These are phyloP conservation scores for Sechiopsis laciniata DNA, from an alignment of 306 rosid genomes.

Conservation along the genomic window DNA sequence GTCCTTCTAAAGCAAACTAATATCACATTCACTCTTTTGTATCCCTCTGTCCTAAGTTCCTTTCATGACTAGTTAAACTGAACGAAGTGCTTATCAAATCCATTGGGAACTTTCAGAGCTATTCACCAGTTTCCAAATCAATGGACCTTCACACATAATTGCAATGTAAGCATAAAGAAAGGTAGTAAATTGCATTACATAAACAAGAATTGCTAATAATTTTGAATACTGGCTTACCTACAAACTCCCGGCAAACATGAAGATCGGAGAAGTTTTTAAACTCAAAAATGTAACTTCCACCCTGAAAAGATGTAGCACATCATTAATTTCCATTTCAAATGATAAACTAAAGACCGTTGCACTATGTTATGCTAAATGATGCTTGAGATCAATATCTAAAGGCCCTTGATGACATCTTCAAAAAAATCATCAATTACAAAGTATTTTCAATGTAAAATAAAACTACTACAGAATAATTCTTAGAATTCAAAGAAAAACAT, in stretches of 20 bases:
- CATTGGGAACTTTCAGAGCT: background rate
- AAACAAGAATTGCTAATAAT: conserved; percentile 15
- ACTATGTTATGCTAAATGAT: background rate
- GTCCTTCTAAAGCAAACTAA: conserved; percentile 2
- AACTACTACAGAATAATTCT: background rate
- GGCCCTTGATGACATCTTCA: conserved; percentile 1
- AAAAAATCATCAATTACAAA: background rate
- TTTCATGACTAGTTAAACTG: background rate
- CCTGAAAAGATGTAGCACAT: conserved; percentile 31
- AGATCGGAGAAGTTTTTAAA: conserved; percentile 72
- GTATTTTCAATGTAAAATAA: background rate
- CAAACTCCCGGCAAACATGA: conserved; percentile 68
- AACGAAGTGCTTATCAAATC: background rate
- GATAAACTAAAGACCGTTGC: background rate
- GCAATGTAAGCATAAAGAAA: background rate
- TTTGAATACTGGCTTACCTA: conserved; percentile 49
- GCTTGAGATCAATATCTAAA: background rate
- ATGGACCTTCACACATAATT: background rate
- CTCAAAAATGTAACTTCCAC: conserved; percentile 76
- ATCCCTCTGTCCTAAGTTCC: background rate
- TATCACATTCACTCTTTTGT: background rate
- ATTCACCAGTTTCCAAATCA: conserved; percentile 7
- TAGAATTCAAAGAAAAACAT: background rate
- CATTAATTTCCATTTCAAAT: background rate
- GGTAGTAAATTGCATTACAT: background rate